Percentiles rank a stretch among this genome's conserved stretches.
Conservation (phyloP, 768 basidiomycete genomes). For the Tylopilus sp. region DNA sequence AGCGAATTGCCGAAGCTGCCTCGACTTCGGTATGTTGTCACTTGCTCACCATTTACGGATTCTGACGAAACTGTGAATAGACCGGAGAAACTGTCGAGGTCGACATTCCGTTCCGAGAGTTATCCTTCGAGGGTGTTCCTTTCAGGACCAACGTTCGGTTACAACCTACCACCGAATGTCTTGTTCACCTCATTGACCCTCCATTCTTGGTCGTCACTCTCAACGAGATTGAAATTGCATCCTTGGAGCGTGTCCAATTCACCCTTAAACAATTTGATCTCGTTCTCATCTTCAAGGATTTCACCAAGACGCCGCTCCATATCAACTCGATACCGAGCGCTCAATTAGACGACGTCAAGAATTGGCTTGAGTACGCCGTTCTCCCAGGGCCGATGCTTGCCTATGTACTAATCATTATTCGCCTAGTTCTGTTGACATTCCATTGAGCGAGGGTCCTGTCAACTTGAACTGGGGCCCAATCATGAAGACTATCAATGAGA, state of each 20-base stretch:
- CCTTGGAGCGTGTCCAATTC: conserved; percentile 95
- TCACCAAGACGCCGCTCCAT: conserved; percentile 86
- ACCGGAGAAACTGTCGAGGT: conserved; percentile 85
- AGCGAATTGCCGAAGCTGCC: conserved; percentile 85
- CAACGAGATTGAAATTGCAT: conserved; percentile 93
- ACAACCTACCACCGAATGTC: conserved; percentile 94
- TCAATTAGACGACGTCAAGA: conserved; percentile 95
- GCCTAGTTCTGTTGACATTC: conserved; percentile 89
- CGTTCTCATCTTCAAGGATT: conserved; percentile 96
- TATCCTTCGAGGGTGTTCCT: conserved; percentile 96
- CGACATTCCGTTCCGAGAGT: conserved; percentile 95
- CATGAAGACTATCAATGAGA: conserved; percentile 98
- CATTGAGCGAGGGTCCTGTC: conserved; percentile 92
- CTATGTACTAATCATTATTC: conserved; percentile 4
- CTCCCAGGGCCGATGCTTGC: not conserved
- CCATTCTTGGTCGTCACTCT: conserved; percentile 96
- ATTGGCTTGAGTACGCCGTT: conserved; percentile 89
- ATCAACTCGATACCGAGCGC: conserved; percentile 93
- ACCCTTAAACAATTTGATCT: conserved; percentile 96
- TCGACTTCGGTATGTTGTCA: conserved; percentile 59
- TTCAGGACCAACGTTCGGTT: conserved; percentile 92
- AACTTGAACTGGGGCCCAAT: conserved; percentile 98
- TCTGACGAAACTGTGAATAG: conserved; percentile 31
- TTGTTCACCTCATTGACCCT: conserved; percentile 91
- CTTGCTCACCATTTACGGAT: not conserved